A percentile compares a stretch with the other conserved stretches of the same genome.
Evolutionary conservation across 768 basidiomycete genomes (phyloP).

Genomic region (Mycena galericulata): DNA sequence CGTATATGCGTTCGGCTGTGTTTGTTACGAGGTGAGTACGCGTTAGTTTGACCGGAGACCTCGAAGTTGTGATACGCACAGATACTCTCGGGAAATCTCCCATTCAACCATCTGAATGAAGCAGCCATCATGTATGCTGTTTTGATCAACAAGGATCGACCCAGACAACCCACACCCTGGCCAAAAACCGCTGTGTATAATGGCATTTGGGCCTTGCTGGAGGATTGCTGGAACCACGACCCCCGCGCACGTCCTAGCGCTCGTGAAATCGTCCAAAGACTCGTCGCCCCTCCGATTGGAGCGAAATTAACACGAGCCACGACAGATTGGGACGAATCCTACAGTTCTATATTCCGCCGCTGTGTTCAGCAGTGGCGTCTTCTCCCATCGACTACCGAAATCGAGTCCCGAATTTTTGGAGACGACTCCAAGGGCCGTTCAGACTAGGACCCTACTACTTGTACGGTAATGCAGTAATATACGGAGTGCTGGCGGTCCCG

Average conservation of each 20-base stretch:
- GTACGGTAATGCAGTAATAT: too few relatives aligned
- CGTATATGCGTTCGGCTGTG: neutral
- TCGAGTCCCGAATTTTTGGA: too few relatives aligned
- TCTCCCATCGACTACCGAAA: neutral
- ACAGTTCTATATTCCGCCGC: neutral
- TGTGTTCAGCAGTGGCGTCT: neutral
- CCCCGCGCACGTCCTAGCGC: neutral
- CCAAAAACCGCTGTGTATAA: neutral
- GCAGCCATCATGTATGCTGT: neutral
- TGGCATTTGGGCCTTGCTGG: neutral
- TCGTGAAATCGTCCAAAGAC: neutral
- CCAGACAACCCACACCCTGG: neutral
- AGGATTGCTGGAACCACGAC: neutral
- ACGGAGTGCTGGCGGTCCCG: too few relatives aligned
- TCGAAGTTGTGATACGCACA: neutral
- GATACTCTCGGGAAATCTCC: conserved; percentile 3
- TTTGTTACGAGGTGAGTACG: neutral
- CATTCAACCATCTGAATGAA: neutral
- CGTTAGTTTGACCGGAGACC: too few relatives aligned
- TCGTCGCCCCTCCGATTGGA: neutral
- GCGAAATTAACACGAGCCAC: neutral
- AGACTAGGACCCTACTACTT: too few relatives aligned
- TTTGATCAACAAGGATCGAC: neutral
- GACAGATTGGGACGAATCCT: neutral
- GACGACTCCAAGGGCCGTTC: too few relatives aligned